phyloP scores from a whole-genome alignment of 2,329 filamentous ascomycete genomes.

The Whalleya microplaca region DNA sequence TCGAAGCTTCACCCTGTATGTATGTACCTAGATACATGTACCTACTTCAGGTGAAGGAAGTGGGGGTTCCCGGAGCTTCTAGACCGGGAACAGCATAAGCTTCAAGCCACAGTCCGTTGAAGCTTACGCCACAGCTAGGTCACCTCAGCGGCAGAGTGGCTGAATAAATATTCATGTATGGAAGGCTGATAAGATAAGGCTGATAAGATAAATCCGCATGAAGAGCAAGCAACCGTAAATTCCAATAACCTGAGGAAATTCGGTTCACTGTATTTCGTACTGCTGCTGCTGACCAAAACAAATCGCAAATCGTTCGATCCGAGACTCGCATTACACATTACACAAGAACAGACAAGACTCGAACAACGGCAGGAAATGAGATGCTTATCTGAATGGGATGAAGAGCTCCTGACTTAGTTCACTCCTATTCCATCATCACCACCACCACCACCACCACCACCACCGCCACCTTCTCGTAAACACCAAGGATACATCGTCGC shows the following conservation, averaged over 20 bases:
- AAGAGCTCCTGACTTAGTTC: not conserved
- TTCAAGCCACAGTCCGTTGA: not conserved
- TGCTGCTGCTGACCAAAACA: slow-evolving; percentile 2
- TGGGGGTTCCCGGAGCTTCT: slow-evolving; percentile 9
- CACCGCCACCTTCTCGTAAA: no score
- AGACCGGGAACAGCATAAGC: slow-evolving; percentile 9
- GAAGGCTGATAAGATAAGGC: no score
- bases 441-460: not conserved
- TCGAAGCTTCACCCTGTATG: no score
- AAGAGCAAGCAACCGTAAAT: no score
- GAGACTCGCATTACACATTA: not conserved
- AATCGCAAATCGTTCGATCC: slow-evolving; percentile 4
- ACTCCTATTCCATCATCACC: not conserved
- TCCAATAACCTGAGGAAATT: no score
- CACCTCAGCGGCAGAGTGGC: no score
- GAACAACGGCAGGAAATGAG: not conserved
- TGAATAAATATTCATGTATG: no score
- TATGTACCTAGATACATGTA: no score
- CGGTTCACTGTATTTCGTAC: not conserved
- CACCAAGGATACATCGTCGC: no score
- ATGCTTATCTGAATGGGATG: not conserved
- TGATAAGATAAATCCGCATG: no score
- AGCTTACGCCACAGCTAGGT: not conserved
- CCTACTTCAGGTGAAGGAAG: not conserved
- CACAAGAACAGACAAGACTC: not conserved